phyloP scores from a whole-genome alignment of 495 filamentous ascomycete species.

The Hypoxylon fuscum region DNA sequence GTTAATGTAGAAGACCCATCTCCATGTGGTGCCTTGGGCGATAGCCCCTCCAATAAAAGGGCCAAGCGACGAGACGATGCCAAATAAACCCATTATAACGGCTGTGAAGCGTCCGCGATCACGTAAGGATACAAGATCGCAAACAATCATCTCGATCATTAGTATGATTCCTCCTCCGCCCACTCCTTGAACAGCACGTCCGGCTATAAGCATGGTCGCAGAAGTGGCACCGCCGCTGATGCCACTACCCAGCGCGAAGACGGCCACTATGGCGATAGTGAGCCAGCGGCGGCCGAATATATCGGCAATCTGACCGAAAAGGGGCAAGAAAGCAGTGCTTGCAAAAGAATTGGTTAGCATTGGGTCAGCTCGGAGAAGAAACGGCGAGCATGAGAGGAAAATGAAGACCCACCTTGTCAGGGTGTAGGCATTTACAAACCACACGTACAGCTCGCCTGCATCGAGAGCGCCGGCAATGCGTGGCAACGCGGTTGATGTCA shows the following conservation, averaged over 20 bases:
- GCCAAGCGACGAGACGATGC: conserved; percentile 69
- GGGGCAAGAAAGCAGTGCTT: conserved; percentile 44
- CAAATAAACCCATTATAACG: conserved; percentile 67
- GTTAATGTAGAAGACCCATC: conserved; percentile 31
- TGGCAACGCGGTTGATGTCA: conserved; percentile 49
- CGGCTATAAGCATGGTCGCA: conserved; percentile 69
- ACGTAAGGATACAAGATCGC: conserved; percentile 73
- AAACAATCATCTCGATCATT: conserved; percentile 72
- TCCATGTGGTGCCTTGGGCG: conserved; percentile 46
- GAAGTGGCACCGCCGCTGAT: conserved; percentile 47
- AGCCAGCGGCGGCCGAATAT: conserved; percentile 54
- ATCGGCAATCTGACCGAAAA: conserved; percentile 47
- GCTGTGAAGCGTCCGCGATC: conserved; percentile 64
- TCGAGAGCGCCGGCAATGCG: conserved; percentile 40
- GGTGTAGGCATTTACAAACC: conserved; percentile 48
- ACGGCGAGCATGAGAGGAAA: no score
- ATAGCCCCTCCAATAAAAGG: conserved; percentile 76
- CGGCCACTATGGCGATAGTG: conserved; percentile 43
- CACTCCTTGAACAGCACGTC: conserved; percentile 76
- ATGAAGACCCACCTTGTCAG: conserved; percentile 39
- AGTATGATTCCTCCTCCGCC: conserved; percentile 80
- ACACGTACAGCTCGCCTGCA: conserved; percentile 47
- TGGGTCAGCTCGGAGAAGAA: no score
- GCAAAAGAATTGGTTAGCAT: no score
- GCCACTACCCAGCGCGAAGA: conserved; percentile 55